Evolutionary conservation across 441 rosid genomes (phyloP).

Genomic region (Eruca vesicaria): DNA sequence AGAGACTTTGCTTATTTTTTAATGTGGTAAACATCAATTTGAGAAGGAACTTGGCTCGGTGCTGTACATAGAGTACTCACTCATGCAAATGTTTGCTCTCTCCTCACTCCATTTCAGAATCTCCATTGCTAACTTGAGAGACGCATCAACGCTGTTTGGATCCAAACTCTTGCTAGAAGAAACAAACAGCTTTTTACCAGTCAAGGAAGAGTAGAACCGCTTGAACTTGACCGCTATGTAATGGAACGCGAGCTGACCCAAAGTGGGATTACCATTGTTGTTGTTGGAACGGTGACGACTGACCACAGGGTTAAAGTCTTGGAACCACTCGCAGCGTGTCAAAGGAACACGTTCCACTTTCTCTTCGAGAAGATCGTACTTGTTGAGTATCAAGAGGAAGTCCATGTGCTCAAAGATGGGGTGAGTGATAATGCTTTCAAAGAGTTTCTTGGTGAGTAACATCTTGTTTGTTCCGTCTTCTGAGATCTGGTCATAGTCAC

Average conservation of each 20-base stretch:
- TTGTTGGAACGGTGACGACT: constrained; percentile 62
- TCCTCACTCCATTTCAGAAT: constrained; percentile 95
- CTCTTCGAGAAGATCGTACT: constrained; percentile 80
- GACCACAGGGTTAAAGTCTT: constrained; percentile 81
- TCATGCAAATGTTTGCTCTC: constrained; percentile 61
- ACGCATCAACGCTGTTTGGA: constrained; percentile 57
- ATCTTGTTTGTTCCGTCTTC: constrained; percentile 70
- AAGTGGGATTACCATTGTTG: constrained; percentile 60
- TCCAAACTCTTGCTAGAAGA: constrained; percentile 76
- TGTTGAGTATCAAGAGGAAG: constrained; percentile 85
- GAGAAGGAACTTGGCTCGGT: constrained; percentile 83
- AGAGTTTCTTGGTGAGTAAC: constrained; percentile 70
- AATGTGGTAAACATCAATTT: constrained; percentile 38
- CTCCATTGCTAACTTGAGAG: constrained; percentile 86
- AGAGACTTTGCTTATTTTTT: constrained; percentile 1
- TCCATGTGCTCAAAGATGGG: constrained; percentile 89
- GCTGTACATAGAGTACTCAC: constrained; percentile 82
- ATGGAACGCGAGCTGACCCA: constrained; percentile 86
- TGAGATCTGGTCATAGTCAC: constrained; percentile 73
- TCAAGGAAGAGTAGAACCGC: constrained; percentile 71
- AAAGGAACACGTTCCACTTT: constrained; percentile 73
- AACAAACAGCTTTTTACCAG: constrained; percentile 74
- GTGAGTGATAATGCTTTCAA: constrained; percentile 82
- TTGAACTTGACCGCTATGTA: constrained; percentile 87
- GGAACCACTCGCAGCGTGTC: constrained; percentile 79